These are phyloP conservation scores for Neurospora tetrasperma DNA, from an alignment of 495 filamentous ascomycete species.

Conservation along the genomic window DNA sequence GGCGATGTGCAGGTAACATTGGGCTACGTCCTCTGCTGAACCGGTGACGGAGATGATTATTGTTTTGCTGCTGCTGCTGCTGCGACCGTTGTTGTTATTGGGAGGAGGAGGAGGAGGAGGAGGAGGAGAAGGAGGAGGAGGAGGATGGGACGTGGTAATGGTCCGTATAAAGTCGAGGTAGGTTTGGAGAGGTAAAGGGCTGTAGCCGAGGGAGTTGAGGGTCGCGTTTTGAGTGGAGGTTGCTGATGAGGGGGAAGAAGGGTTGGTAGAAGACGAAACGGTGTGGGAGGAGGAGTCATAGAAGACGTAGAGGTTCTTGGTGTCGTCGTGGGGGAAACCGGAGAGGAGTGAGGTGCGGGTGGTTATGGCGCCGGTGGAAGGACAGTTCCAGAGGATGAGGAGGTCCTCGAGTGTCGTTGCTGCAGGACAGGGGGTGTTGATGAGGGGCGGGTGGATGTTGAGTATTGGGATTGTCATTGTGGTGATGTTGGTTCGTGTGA, in stretches of 20 bases:
- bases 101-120: not conserved
- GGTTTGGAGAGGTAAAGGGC: constrained; percentile 51
- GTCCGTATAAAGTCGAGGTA: constrained; percentile 47
- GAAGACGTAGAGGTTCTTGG: constrained; percentile 54
- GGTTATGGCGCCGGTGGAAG: constrained; percentile 58
- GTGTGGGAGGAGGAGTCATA: constrained; percentile 44
- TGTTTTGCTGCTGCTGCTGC: constrained; percentile 35
- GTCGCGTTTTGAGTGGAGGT: constrained; percentile 35
- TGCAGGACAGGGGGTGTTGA: constrained; percentile 65
- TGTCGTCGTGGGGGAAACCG: constrained; percentile 49
- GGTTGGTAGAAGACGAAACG: not conserved
- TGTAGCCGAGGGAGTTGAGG: constrained; percentile 62
- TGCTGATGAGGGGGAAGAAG: not conserved
- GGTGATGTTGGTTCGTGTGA: not conserved
- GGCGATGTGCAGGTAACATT: constrained; percentile 31
- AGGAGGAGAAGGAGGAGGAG: not conserved
- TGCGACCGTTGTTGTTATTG: not conserved
- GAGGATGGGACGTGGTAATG: constrained; percentile 21
- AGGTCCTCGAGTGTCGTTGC: constrained; percentile 52
- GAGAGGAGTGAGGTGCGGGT: constrained; percentile 50
- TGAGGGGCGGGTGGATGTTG: constrained; percentile 49
- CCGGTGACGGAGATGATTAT: constrained; percentile 68
- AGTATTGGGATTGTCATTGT: constrained; percentile 20
- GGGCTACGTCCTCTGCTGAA: constrained; percentile 33
- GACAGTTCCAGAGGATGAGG: constrained; percentile 40